A percentile compares a stretch with the other conserved stretches of the same genome.
These are phyloP conservation scores for Fusarium mangiferae DNA, from an alignment of 2,329 filamentous ascomycete genomes.

Conservation along the genomic window DNA sequence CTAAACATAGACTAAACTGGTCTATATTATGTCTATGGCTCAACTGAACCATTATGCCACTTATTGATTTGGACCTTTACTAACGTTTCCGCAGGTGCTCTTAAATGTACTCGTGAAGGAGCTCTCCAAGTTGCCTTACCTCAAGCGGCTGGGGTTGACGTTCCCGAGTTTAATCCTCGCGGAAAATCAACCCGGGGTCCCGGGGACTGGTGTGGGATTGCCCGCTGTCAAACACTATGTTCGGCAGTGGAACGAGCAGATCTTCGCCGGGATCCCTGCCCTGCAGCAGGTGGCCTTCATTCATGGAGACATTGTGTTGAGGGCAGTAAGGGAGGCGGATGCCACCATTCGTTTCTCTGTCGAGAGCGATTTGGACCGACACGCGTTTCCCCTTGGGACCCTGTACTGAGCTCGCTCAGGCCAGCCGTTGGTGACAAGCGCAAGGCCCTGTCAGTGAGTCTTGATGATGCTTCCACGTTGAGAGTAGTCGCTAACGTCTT, in stretches of 20 bases:
- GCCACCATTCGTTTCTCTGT: not conserved
- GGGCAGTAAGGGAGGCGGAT: not conserved
- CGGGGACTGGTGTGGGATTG: not conserved
- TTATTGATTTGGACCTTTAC: no score
- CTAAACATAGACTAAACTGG: not conserved
- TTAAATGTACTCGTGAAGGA: not conserved
- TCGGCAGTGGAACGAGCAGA: not conserved
- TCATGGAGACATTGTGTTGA: not conserved
- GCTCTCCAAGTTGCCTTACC: not conserved
- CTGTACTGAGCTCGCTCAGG: not conserved
- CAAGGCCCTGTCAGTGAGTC: not conserved
- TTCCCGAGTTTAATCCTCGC: not conserved
- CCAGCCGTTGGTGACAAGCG: not conserved
- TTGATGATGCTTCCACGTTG: not conserved
- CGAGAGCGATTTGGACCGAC: not conserved
- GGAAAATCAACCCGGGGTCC: not conserved
- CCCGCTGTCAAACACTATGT: not conserved
- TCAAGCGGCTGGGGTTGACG: not conserved
- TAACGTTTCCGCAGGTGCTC: accelerated
- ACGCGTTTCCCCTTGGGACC: not conserved
- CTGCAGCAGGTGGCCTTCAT: not conserved
- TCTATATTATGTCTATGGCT: not conserved
- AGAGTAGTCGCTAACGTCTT: not conserved
- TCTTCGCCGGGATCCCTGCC: not conserved
- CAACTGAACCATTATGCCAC: not conserved